A percentile compares a stretch with the other conserved stretches of the same genome.
Evolutionary conservation across 192 early-diverging fungal genomes (phyloP).

Genomic region (Lunasporangiospora selenospora): DNA sequence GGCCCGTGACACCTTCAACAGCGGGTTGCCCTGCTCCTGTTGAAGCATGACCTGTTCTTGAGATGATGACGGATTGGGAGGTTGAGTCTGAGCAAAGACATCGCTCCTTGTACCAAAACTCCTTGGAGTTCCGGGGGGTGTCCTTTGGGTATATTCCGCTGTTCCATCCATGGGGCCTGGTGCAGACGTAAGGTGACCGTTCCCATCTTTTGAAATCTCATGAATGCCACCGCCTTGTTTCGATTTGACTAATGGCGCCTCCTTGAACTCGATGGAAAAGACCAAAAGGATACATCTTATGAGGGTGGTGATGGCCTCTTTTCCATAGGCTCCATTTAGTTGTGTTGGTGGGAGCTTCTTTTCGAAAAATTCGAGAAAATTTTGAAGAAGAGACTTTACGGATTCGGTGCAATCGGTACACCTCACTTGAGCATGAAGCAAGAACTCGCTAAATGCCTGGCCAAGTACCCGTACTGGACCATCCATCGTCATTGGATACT

Average conservation of each 20-base stretch:
- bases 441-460: conserved; percentile 26
- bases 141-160: no score
- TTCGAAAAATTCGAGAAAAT: conserved; percentile 12
- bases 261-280: conserved; percentile 28
- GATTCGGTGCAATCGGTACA: conserved; percentile 12
- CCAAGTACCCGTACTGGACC: conserved; percentile 13
- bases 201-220: no score
- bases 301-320: conserved; percentile 7
- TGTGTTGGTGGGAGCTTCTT: conserved; percentile 28
- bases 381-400: conserved; percentile 19
- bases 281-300: conserved; percentile 12
- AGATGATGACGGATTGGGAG: no score
- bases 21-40: conserved; percentile 19
- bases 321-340: conserved; percentile 7
- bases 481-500: conserved; percentile 24
- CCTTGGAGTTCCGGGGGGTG: no score
- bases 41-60: no score
- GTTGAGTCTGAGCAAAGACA: no score
- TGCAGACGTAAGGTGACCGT: no score
- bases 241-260: no score
- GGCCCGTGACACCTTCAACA: conserved; percentile 7
- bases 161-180: no score
- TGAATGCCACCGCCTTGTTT: no score
- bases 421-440: conserved; percentile 9
- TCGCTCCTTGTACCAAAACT: no score